Evolutionary conservation across 208 protist genomes (phyloP), one percentile per base, ranked within the genome.

Genomic region (Leishmania gerbilli): DNA sequence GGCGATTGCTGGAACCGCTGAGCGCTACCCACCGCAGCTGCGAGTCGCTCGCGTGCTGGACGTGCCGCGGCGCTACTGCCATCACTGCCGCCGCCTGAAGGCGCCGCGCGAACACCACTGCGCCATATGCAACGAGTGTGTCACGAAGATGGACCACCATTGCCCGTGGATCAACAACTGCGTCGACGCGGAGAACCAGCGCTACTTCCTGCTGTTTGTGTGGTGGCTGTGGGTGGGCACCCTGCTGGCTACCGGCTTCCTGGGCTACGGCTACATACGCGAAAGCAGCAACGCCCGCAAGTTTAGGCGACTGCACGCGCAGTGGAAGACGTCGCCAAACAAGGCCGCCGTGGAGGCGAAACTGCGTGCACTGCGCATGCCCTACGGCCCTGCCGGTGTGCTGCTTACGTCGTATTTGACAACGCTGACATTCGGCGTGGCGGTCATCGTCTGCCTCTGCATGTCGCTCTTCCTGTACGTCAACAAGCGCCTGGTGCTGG

Each of bases 91-190:
- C 24, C 90, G 93, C n/a, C 86, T 91, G 67, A 97, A 97, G 83
- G 93, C 95, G 0, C 95, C 94, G 45, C 87, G 96, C 21, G 94
- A 97, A 83, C 92, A 96, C 58, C 96, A 98, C 88, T 98, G 96
- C 80, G 64, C 71, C 2, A 60, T 94, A 40, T 98, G 96, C 79
- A 77, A 88, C 51, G 76, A 82, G 51, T 98, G 96, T 76, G 92
- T 98, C 15, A 40, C 87, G 0, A 90, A 91, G 79, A 93, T 96
- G 88, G 95, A 98, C 77, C 96, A 98, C 75, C 96, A 98, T 84
- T 98, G 96, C 77, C 92, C 94, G 68, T 98, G 92, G 90, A 93
- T 97, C 72, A 95, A 96, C 81, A 97, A 92, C 79, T 98, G 95
- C 83, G 92, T 98, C 15, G 92, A 95, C 60, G 85, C 82, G 19